Evolutionary conservation across 345 rosid species (phyloP).

Genomic region (Cardamine chenopodiifolia): DNA sequence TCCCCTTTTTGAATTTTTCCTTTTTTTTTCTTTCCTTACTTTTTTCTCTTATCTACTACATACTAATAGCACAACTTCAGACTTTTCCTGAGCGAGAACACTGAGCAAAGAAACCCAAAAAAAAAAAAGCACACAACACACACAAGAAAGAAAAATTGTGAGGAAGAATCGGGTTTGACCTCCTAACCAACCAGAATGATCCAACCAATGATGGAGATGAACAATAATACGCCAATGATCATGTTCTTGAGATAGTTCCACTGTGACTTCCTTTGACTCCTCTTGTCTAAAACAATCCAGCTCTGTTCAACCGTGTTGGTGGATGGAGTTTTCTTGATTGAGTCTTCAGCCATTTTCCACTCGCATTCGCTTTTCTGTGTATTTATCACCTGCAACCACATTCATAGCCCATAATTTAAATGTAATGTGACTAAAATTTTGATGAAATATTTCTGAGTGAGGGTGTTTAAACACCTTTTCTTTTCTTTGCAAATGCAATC

Average conservation of each 20-base stretch:
- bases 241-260: slow-evolving; percentile 34
- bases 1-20: neutral
- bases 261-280: slow-evolving; percentile 3
- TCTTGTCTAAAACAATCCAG: slow-evolving; percentile 27
- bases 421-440: neutral
- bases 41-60: neutral
- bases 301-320: slow-evolving; percentile 13
- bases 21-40: neutral
- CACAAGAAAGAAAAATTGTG: neutral
- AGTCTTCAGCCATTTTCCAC: slow-evolving; percentile 30
- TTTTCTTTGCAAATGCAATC: neutral
- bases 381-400: slow-evolving; percentile 31
- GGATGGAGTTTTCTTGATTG: slow-evolving; percentile 2
- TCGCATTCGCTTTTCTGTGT: slow-evolving; percentile 4
- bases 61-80: slow-evolving; percentile 9
- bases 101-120: slow-evolving; percentile 1
- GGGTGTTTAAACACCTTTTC: slow-evolving; percentile 17
- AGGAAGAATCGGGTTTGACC: slow-evolving; percentile 11
- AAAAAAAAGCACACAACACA: neutral
- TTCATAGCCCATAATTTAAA: slow-evolving; percentile 9
- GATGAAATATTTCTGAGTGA: slow-evolving; percentile 6
- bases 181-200: slow-evolving; percentile 20
- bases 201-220: slow-evolving; percentile 32
- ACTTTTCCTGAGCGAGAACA: slow-evolving; percentile 17
- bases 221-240: slow-evolving; percentile 27